Evolutionary conservation across 2,329 filamentous ascomycete species (phyloP), one percentile per base, ranked within the genome.

Genomic region (Aureobasidium melanogenum): DNA sequence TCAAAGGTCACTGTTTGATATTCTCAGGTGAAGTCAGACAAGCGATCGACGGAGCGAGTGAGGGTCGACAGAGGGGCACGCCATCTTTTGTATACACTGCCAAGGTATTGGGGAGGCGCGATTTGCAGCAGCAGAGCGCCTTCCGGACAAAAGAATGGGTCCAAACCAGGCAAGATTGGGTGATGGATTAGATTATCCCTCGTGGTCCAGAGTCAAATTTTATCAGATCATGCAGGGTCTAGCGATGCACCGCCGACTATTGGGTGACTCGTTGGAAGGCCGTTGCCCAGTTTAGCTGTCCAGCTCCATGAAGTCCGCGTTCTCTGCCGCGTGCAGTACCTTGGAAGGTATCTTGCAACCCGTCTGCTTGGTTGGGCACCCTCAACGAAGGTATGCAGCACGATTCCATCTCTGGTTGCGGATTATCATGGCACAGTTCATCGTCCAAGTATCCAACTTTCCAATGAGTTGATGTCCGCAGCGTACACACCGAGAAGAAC

Each of bases 151-250:
- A 59, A 59, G 34, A 47, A 58, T n/a, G 43, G 54, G 10, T 17
- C 24, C 43, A 44, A 19, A 24, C 55, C 56, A 59, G 44, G 56
- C 43, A 50, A 59, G 56, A 59, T 59, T 59, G 44, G 56, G 55
- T 47, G 56, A 59, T 59, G 43, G 56, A 59, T 59, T 39, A 59
- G 56, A 59, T 58, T 38, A 38, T 46, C 38, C 39, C 41, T 47
- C 22, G 26, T 36, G 26, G 41, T 41, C 44, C 22, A 48, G 24
- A 26, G 43, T 22, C 12, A 22, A 41, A 22, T 44, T 44, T 59
- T 41, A 59, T 59, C 56, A 26, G 56, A 59, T 50, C 43, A 8
- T 41, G 38, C 54, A 59, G 56, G 32, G 24, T 50, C 34, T 32
- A 30, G 38, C n/a, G 26, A 43, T 17, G 5, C 12, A 28, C 12